Percentiles rank a stretch among this genome's conserved stretches.
phyloP scores from a whole-genome alignment of 2,329 filamentous ascomycete species.

The Penicillium sp. region DNA sequence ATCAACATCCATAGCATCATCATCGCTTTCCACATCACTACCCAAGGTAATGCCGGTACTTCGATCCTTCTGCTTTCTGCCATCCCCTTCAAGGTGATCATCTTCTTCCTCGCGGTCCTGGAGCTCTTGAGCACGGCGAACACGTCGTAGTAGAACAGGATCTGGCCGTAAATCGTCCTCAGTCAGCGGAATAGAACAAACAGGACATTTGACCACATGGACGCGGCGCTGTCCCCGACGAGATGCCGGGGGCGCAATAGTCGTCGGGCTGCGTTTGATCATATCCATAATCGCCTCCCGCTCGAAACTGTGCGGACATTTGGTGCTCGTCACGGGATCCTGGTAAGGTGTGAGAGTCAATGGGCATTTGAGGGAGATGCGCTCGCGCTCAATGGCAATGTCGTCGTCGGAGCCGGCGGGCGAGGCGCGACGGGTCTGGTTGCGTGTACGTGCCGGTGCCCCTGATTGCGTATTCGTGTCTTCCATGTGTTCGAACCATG shows the following conservation, averaged over 20 bases:
- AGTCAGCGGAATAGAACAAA: slow-evolving; percentile 42
- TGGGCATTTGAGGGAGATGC: slow-evolving; percentile 49
- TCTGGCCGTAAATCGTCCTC: slow-evolving; percentile 42
- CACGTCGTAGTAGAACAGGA: slow-evolving; percentile 40
- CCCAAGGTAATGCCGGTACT: slow-evolving; percentile 33
- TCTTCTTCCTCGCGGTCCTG: slow-evolving; percentile 33
- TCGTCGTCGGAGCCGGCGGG: slow-evolving; percentile 46
- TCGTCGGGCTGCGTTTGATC: slow-evolving; percentile 37
- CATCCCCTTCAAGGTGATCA: slow-evolving; percentile 26
- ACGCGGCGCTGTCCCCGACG: slow-evolving; percentile 22
- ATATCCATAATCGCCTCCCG: slow-evolving; percentile 47
- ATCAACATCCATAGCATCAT: slow-evolving; percentile 27
- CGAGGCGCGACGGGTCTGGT: slow-evolving; percentile 21
- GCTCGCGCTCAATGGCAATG: slow-evolving; percentile 48
- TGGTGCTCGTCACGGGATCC: slow-evolving; percentile 49
- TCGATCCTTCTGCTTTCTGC: slow-evolving; percentile 12
- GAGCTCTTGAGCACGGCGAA: slow-evolving; percentile 36
- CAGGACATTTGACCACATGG: slow-evolving; percentile 42
- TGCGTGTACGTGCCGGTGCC: slow-evolving; percentile 23
- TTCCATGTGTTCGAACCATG: slow-evolving; percentile 61
- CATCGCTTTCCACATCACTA: slow-evolving; percentile 29
- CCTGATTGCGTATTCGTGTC: slow-evolving; percentile 25
- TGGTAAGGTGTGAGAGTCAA: slow-evolving; percentile 48
- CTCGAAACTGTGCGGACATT: slow-evolving; percentile 54
- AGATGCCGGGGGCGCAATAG: slow-evolving; percentile 25